Evolutionary conservation across 495 filamentous ascomycete species (phyloP).

Genomic region (Parachaetomium inaequale): DNA sequence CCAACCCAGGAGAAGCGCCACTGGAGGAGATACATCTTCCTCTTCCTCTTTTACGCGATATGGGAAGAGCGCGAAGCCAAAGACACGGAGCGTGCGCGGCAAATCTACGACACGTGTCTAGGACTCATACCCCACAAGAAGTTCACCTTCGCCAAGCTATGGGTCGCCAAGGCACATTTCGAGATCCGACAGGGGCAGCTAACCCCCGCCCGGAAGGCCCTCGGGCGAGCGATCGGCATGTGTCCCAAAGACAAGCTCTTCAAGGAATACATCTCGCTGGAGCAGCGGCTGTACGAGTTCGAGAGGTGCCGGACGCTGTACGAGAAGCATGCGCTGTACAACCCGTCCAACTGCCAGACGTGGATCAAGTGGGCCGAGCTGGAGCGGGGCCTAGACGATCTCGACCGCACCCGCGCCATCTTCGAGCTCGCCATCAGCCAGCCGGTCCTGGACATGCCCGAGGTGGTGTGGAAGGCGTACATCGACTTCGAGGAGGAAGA

Average conservation of each 20-base stretch:
- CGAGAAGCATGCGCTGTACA: constrained; percentile 90
- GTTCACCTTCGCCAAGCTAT: constrained; percentile 96
- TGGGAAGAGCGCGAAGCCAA: constrained; percentile 87
- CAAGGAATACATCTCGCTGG: constrained; percentile 86
- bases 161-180: constrained; percentile 90
- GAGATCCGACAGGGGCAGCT: constrained; percentile 85
- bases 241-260: constrained; percentile 95
- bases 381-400: constrained; percentile 83
- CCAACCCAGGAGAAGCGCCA: constrained; percentile 96
- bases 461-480: constrained; percentile 93
- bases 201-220: constrained; percentile 72
- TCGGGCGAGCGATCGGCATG: constrained; percentile 87
- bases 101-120: constrained; percentile 87
- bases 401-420: constrained; percentile 82
- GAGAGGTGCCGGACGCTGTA: constrained; percentile 83
- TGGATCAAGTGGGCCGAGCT: constrained; percentile 96
- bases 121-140: constrained; percentile 90
- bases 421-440: constrained; percentile 88
- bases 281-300: constrained; percentile 90
- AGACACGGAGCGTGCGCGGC: constrained; percentile 74
- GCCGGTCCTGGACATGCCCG: constrained; percentile 90
- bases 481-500: constrained; percentile 98
- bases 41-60: constrained; percentile 95
- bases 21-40: constrained; percentile 95
- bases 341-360: constrained; percentile 79